A percentile compares a stretch with the other conserved stretches of the same genome.
These are phyloP conservation scores for Pyrus communis DNA, from an alignment of 306 rosid genomes.

Conservation along the genomic window DNA sequence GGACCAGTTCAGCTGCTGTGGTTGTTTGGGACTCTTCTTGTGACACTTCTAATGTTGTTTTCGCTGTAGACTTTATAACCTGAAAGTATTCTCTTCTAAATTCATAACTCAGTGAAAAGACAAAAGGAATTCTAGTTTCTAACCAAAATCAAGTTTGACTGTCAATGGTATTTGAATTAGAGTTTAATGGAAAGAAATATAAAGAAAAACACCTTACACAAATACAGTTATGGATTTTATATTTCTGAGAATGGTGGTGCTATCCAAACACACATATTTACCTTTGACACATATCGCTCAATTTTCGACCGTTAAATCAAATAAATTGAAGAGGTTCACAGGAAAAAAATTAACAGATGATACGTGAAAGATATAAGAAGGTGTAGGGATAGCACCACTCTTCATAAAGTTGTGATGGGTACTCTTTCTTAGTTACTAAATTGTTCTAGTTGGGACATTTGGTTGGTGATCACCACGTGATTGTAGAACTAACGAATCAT, in stretches of 20 bases:
- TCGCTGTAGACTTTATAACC: not conserved
- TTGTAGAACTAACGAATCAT: too few species aligned
- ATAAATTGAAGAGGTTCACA: too few species aligned
- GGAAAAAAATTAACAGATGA: too few species aligned
- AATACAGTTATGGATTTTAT: too few species aligned
- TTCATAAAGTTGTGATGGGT: too few species aligned
- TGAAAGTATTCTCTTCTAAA: not conserved
- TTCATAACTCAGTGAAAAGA: not conserved
- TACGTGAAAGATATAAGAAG: too few species aligned
- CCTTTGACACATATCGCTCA: too few species aligned
- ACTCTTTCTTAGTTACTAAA: not conserved
- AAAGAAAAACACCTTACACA: not conserved
- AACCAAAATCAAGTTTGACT: not conserved
- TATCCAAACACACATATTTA: too few species aligned
- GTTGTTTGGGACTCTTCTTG: not conserved
- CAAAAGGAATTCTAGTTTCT: not conserved
- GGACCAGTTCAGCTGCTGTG: not conserved
- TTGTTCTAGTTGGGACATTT: not conserved
- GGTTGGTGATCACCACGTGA: not conserved
- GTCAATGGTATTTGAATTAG: not conserved
- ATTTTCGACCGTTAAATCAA: too few species aligned
- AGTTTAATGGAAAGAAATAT: not conserved
- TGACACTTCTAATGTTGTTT: not conserved
- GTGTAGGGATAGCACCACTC: too few species aligned
- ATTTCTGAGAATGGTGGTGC: too few species aligned